Conservation (phyloP, 2,329 filamentous ascomycete species). For the Neocucurbitaria cava region DNA sequence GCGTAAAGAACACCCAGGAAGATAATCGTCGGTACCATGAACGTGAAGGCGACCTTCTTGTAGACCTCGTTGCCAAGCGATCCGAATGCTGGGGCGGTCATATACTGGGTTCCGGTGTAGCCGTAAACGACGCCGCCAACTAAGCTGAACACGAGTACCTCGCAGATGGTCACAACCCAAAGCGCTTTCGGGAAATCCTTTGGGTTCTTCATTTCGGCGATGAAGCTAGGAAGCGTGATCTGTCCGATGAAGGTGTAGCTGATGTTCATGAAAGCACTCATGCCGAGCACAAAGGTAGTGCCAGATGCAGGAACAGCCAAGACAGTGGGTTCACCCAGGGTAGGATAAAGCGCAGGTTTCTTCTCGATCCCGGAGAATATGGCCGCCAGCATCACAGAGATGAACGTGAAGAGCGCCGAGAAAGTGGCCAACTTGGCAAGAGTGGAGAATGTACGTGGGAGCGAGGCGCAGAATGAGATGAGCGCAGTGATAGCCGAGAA, state of each 20-base stretch:
- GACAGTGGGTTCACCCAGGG: conserved; percentile 68
- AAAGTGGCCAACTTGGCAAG: conserved; percentile 79
- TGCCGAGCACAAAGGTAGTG: conserved; percentile 80
- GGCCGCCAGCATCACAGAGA: conserved; percentile 83
- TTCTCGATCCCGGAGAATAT: conserved; percentile 80
- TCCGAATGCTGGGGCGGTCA: conserved; percentile 85
- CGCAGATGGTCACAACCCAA: conserved; percentile 87
- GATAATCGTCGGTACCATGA: conserved; percentile 94
- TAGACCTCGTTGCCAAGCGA: conserved; percentile 75
- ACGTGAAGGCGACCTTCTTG: conserved; percentile 89
- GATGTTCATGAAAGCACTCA: conserved; percentile 93
- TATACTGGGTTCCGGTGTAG: conserved; percentile 90
- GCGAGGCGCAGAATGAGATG: conserved; percentile 78
- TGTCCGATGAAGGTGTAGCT: conserved; percentile 96
- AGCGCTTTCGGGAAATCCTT: conserved; percentile 92
- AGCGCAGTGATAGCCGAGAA: conserved; percentile 78
- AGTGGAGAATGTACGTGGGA: conserved; percentile 84
- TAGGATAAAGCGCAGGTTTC: conserved; percentile 71
- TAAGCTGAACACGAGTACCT: conserved; percentile 84
- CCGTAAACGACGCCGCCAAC: conserved; percentile 83
- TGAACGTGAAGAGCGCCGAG: conserved; percentile 86
- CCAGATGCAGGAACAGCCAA: conserved; percentile 70
- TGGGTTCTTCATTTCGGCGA: conserved; percentile 85
- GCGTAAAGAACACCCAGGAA: conserved; percentile 92
- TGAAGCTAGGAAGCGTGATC: conserved; percentile 92